phyloP scores from a whole-genome alignment of 192 early-diverging fungal genomes.

The Linnemannia exigua region DNA sequence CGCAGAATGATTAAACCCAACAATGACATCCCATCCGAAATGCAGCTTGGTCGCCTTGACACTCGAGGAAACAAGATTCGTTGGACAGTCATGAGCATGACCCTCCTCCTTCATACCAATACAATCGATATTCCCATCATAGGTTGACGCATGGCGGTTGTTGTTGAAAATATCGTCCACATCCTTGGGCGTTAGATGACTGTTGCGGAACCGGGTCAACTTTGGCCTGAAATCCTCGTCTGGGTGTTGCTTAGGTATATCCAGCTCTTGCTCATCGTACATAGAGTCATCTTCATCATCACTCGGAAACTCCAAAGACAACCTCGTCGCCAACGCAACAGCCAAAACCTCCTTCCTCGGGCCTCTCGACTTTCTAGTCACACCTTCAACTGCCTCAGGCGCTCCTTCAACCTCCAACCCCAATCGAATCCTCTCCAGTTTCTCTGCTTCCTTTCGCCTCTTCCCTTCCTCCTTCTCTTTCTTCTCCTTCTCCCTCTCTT shows the following conservation, averaged over 20 bases:
- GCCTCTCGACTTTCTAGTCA: no score
- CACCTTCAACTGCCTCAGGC: no score
- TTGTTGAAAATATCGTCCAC: slow-evolving; percentile 29
- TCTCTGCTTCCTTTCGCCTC: neutral
- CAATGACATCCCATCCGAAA: slow-evolving; percentile 31
- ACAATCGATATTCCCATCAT: slow-evolving; percentile 40
- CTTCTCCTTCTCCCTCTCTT: neutral
- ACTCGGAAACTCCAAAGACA: no score
- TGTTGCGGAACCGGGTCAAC: neutral
- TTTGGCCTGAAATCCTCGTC: no score
- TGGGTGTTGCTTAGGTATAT: neutral
- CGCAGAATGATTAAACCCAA: slow-evolving; percentile 8
- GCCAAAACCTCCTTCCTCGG: no score
- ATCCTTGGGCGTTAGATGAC: neutral
- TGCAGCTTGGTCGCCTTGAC: slow-evolving; percentile 19
- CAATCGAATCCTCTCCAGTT: neutral
- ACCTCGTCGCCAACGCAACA: no score
- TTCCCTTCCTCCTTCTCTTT: neutral
- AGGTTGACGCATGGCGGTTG: neutral
- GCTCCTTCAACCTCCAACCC: no score
- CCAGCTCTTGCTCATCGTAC: neutral
- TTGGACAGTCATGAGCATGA: neutral
- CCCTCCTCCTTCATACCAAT: slow-evolving; percentile 32
- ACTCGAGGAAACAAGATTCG: neutral
- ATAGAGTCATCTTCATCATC: no score